Evolutionary conservation across 306 rosid genomes (phyloP), one percentile per base, ranked within the genome.

Genomic region (Pyrus betulifolia): DNA sequence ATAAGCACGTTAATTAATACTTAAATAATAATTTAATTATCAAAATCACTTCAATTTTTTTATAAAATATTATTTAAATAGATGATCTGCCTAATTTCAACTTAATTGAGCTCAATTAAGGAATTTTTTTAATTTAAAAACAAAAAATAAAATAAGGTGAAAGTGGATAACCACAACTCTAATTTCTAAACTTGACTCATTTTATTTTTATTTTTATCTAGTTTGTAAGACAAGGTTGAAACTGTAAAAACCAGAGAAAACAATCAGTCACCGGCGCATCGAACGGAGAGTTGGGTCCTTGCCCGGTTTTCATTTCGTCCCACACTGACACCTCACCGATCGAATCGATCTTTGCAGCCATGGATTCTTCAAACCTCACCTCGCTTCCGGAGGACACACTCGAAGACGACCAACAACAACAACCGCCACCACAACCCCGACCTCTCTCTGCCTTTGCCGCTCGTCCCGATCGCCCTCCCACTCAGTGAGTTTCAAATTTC

Each of bases 401-500:
- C 30, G 84, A 84, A 33, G 85, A 72, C 8, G 85, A 72, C 8
- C 74, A 64, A 5, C 87, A 73, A 67, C 80, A 59, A 7, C 84
- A 57, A 51, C 82, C 70, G 19, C 68, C 70, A 27, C 86, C 79
- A 9, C 67, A 27, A 63, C 62, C 88, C 19, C 52, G 4, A 7
- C 76, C 85, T 21, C 25, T 71, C 67, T 85, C 98, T 23, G 86
- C 87, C 81, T 92, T 95, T 74, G 89, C 84, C 73, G 84, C 96
- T 77, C 76, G 78, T 69, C 98, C 98, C 21, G 81, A 74, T 58
- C 97, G 97, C 51, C 93, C 97, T 1, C 87, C 93, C 31, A 85
- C 86, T 55, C 87, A 83, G 97, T 95, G 82, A 86, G 86, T 78
- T 46, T 14, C 54, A 4, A 13, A 46, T 46, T 61, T n/a, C 51